These are phyloP conservation scores for Penicillium turbatum DNA, from an alignment of 495 filamentous ascomycete genomes.

Conservation along the genomic window DNA sequence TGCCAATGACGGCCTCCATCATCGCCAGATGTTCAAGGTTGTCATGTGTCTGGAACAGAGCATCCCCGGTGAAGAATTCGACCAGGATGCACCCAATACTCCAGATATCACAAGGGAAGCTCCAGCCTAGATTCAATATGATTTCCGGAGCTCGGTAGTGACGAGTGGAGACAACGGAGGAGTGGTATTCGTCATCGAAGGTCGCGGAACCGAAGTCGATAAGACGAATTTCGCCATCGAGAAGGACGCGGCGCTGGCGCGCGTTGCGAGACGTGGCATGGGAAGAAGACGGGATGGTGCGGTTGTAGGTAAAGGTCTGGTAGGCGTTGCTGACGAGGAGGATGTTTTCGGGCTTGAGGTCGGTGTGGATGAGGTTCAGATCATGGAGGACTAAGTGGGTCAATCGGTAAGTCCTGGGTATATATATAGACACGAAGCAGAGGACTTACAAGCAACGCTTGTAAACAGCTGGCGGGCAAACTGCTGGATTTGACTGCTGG, in stretches of 20 bases:
- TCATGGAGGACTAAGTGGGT: slow-evolving; percentile 78
- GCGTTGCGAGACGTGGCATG: slow-evolving; percentile 70
- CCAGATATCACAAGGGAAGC: slow-evolving; percentile 97
- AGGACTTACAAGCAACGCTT: slow-evolving; percentile 89
- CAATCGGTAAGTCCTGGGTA: not conserved
- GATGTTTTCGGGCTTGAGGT: slow-evolving; percentile 98
- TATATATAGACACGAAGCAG: not conserved
- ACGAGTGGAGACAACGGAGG: slow-evolving; percentile 90
- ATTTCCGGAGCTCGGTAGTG: slow-evolving; percentile 98
- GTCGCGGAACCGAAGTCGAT: slow-evolving; percentile 99
- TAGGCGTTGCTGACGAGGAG: slow-evolving; percentile 84
- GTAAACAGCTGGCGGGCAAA: slow-evolving; percentile 95
- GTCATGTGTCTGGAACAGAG: slow-evolving; percentile 96
- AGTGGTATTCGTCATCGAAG: slow-evolving; percentile 98
- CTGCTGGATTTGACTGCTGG: slow-evolving; percentile 97
- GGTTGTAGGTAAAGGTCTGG: slow-evolving; percentile 96
- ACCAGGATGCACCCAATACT: slow-evolving; percentile 98
- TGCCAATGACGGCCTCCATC: slow-evolving; percentile 90
- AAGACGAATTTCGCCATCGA: slow-evolving; percentile 93
- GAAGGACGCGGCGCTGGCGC: slow-evolving; percentile 77
- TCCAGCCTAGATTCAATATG: slow-evolving; percentile 95
- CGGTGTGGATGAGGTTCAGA: slow-evolving; percentile 95
- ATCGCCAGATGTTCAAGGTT: slow-evolving; percentile 98
- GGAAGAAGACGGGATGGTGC: slow-evolving; percentile 88
- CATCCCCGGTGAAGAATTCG: slow-evolving; percentile 98